phyloP scores from a whole-genome alignment of 208 protist species.

The Spongospora subterranea region DNA sequence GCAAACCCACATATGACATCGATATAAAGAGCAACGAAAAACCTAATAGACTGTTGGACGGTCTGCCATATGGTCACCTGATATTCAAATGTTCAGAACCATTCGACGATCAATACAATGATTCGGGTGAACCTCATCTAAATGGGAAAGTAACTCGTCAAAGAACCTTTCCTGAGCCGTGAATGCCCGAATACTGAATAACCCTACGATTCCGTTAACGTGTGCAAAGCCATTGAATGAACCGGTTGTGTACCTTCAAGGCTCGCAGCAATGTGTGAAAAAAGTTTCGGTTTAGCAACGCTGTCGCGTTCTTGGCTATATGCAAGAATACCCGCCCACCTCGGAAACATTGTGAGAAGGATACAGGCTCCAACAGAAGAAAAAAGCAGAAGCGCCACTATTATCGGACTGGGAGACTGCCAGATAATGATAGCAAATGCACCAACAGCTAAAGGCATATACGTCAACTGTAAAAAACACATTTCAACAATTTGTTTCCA shows the following conservation, averaged over 20 bases:
- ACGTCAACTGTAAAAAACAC: neutral
- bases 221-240: too few relatives aligned
- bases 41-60: neutral
- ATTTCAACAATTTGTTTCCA: too few relatives aligned
- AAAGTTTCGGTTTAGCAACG: neutral
- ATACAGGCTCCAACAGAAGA: neutral
- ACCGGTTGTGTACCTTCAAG: too few relatives aligned
- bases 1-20: neutral
- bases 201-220: too few relatives aligned
- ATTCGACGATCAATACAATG: too few relatives aligned
- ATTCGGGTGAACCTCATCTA: neutral
- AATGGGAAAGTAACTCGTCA: neutral
- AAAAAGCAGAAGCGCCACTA: neutral
- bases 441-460: slow-evolving; percentile 25
- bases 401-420: neutral
- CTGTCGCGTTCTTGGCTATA: neutral
- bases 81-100: too few relatives aligned
- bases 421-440: neutral
- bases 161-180: neutral
- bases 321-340: neutral
- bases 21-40: slow-evolving; percentile 47
- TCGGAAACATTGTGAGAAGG: neutral
- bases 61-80: too few relatives aligned
- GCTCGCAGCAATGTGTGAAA: slow-evolving; percentile 22
- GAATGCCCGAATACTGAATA: slow-evolving; percentile 31